phyloP scores from a whole-genome alignment of 129 eudicot genomes.

The Arctium lappa region DNA sequence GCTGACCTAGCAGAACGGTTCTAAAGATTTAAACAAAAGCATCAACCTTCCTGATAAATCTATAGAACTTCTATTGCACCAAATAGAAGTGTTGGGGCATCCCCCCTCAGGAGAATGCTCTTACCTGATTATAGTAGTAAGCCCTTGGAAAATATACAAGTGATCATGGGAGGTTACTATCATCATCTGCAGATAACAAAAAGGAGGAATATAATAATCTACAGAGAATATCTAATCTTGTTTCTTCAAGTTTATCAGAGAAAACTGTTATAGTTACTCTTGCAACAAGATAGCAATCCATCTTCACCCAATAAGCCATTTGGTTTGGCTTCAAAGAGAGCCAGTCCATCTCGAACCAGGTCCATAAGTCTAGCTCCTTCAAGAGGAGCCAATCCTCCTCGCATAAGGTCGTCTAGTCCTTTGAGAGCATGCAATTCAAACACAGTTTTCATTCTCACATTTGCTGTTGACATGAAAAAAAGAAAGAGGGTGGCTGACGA shows the following conservation, averaged over 20 bases:
- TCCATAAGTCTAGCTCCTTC: conserved; percentile 40
- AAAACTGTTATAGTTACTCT: conserved; percentile 8
- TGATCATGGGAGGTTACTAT: conserved; percentile 40
- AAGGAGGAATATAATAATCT: conserved; percentile 34
- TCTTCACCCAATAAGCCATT: conserved; percentile 59
- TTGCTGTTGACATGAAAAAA: conserved; percentile 73
- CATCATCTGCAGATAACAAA: not conserved
- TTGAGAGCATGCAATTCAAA: conserved; percentile 54
- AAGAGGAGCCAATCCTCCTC: conserved; percentile 75
- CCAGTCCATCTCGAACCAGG: conserved; percentile 57
- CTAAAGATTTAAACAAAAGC: conserved; percentile 29
- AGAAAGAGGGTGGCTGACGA: conserved; percentile 65
- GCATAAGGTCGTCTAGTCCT: conserved; percentile 75
- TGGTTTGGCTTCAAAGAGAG: conserved; percentile 35
- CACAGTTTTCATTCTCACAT: conserved; percentile 80
- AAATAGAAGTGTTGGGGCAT: conserved; percentile 17
- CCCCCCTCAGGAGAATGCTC: conserved; percentile 47
- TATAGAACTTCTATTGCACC: conserved; percentile 34
- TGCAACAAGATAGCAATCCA: conserved; percentile 24
- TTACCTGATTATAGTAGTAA: conserved; percentile 39
- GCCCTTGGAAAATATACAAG: conserved; percentile 53
- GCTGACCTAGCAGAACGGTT: conserved; percentile 67
- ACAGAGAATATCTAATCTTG: conserved; percentile 28
- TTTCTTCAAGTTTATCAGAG: conserved; percentile 32
- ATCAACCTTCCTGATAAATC: conserved; percentile 43